phyloP scores from a whole-genome alignment of 2,329 filamentous ascomycete genomes.

The Clonostachys solani region DNA sequence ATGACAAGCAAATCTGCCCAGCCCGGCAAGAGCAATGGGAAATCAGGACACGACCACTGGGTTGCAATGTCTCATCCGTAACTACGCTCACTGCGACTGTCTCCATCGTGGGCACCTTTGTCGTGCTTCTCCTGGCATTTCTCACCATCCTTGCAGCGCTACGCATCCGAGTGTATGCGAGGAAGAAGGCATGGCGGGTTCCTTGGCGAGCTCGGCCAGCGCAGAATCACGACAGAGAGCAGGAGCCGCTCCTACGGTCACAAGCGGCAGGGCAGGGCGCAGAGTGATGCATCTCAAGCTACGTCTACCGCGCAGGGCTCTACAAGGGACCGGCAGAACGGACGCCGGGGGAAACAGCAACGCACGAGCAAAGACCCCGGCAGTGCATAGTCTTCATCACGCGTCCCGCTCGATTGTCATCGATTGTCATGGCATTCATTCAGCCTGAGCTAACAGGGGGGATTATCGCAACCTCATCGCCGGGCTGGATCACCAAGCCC shows the following conservation, averaged over 20 bases:
- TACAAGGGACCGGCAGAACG: not conserved
- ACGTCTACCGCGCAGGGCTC: not conserved
- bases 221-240: constrained; percentile 16
- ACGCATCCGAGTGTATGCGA: constrained; percentile 12
- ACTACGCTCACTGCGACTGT: constrained; percentile 21
- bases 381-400: too few relatives aligned
- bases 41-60: constrained; percentile 25
- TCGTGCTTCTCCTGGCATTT: constrained; percentile 13
- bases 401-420: not conserved
- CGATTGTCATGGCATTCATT: constrained; percentile 10
- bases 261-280: not conserved
- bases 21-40: constrained; percentile 38
- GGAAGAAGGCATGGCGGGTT: constrained; percentile 8
- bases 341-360: too few relatives aligned
- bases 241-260: constrained; percentile 18
- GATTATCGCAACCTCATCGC: constrained; percentile 83
- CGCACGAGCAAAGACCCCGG: too few relatives aligned
- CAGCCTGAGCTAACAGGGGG: constrained; percentile 84
- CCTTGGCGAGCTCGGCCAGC: not conserved
- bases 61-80: constrained; percentile 26
- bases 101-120: constrained; percentile 19
- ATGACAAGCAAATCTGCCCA: constrained; percentile 46
- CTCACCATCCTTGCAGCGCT: constrained; percentile 11
- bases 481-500: constrained; percentile 55
- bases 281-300: constrained; percentile 1